Conservation (phyloP, 2,329 filamentous ascomycete genomes). For the Sarocladiaceae sp. region DNA sequence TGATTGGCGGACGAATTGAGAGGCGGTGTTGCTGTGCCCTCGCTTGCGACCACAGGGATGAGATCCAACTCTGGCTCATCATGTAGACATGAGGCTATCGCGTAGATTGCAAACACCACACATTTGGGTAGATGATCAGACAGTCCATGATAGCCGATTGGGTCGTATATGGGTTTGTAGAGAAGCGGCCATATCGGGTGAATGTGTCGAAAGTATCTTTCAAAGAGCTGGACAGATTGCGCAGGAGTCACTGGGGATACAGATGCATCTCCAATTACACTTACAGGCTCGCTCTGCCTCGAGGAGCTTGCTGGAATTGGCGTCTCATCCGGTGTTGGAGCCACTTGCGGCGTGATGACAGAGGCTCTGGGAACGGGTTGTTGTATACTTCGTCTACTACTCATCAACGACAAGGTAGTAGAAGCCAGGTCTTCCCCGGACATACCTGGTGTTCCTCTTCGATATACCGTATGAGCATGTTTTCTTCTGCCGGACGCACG, state of each 20-base stretch:
- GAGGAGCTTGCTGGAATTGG: neutral
- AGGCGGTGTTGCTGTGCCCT: neutral
- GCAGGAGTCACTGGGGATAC: neutral
- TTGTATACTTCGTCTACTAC: neutral
- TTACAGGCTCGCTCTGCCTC: too few relatives aligned
- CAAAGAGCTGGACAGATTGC: neutral
- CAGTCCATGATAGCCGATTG: neutral
- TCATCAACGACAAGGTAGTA: neutral
- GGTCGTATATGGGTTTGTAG: conserved; percentile 5
- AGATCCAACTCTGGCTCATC: neutral
- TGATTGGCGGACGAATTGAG: neutral
- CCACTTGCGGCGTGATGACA: too few relatives aligned
- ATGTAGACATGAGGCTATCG: neutral
- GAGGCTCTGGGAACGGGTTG: neutral
- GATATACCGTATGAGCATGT: conserved; percentile 1
- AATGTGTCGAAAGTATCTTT: neutral
- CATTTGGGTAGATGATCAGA: neutral
- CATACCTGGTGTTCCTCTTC: neutral
- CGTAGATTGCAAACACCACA: neutral
- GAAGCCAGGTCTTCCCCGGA: too few relatives aligned
- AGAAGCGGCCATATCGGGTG: neutral
- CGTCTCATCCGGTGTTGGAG: neutral
- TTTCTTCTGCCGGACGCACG: neutral
- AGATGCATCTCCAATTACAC: neutral
- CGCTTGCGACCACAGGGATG: neutral